Base-by-base conservation (phyloP, 768 basidiomycete species). In the Leucosporidium scottii region DNA sequence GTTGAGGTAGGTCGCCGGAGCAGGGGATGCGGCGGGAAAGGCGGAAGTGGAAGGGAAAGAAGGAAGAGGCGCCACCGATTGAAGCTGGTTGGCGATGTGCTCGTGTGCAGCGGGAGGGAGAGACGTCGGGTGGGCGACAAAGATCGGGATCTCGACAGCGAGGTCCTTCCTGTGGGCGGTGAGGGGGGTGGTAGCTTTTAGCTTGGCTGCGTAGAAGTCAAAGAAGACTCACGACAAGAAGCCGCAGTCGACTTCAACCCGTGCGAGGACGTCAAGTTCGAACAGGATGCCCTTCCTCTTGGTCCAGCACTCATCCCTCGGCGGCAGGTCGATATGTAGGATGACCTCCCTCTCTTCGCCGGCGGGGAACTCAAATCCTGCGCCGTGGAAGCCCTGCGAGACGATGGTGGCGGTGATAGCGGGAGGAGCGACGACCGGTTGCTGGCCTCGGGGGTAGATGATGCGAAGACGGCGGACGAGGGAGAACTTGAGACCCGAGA, bases 71-170 rank as follows among this genome's bases (percentile, higher is more conserved):
- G n/a, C 59, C 47, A 28, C 25, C 6, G 20, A 25, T 7, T 30
- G 56, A 23, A 36, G 31, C 6, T 57, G 56, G 56, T 31, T 21
- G 21, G 48, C 51, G 17, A 54, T 39, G 28, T 63, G 62, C 31
- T 56, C 60, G 28, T 72, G 64, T 3, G 67, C 71, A 9, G 64
- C 64, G 30, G 51, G 47, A 0, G 75, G 72, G 27, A 75, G 55
- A 0, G 75, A 74, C n/a, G 60, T 62, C 25, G 70, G 69, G 49
- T 75, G 72, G 1, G 72, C 67, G 56, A 75, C 58, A 47, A 50
- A 75, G 49, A 75, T 61, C 0, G 75, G 75, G 1, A 75, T 30
- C 59, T 75, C 75, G 62, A 75, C 60, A 18, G 31, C 18, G n/a
- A 74, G 65, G 23, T 67, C 55, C 54, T 71, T 74, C 18, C 70